Evolutionary conservation across 1,284 basidiomycete genomes (phyloP).

Genomic region (Moesziomyces aphidis): DNA sequence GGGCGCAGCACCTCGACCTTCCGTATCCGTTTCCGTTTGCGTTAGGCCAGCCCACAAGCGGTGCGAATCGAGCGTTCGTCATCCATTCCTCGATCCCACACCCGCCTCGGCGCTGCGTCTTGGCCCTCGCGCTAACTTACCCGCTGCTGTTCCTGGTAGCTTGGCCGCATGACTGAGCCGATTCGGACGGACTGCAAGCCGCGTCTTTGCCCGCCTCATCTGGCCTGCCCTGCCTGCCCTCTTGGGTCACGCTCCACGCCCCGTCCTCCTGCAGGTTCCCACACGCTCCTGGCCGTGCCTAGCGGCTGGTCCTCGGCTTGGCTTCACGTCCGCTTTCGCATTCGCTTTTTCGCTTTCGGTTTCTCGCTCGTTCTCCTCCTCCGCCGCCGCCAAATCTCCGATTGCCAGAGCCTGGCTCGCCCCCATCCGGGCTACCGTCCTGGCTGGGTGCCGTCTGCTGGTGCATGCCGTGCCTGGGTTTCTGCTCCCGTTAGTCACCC

Average conservation of each 20-base stretch:
- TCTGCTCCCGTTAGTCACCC: not conserved
- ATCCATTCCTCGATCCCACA: slow-evolving; percentile 22
- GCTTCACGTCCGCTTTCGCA: not conserved
- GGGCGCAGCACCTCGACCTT: no score
- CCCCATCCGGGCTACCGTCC: not conserved
- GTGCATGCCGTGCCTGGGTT: not conserved
- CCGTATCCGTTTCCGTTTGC: not conserved
- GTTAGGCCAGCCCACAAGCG: not conserved
- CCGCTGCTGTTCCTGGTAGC: not conserved
- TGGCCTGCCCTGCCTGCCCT: not conserved
- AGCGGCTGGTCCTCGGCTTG: not conserved
- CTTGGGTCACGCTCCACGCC: not conserved
- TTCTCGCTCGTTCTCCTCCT: not conserved
- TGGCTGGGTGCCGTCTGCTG: not conserved
- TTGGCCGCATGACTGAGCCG: not conserved
- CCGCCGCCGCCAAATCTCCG: slow-evolving; percentile 10
- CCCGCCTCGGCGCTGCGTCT: not conserved
- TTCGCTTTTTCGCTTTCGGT: slow-evolving; percentile 5
- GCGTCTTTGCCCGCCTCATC: no score
- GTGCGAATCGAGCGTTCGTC: slow-evolving; percentile 13
- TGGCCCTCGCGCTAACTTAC: not conserved
- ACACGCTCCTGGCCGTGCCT: not conserved
- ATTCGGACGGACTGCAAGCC: not conserved
- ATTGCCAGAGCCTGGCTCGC: slow-evolving; percentile 9
- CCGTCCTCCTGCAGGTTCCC: not conserved